Conservation (phyloP, 805 yeast species). For the Cyberlindnera mrakii region DNA sequence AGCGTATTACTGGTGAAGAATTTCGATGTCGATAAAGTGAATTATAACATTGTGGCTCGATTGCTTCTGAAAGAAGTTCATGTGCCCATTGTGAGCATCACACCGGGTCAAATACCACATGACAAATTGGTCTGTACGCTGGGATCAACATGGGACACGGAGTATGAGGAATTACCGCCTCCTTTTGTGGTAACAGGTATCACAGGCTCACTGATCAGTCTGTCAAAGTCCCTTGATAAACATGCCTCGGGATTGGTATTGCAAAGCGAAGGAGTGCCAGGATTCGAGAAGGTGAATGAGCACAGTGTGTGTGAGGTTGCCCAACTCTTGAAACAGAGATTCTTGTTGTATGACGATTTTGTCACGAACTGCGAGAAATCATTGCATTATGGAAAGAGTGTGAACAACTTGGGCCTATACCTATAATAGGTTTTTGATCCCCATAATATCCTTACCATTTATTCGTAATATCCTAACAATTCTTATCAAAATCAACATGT, state of each 20-base stretch:
- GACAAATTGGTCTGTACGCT: conserved; percentile 19
- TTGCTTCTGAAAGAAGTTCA: conserved; percentile 12
- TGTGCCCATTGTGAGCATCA: conserved; percentile 12
- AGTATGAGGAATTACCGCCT: conserved; percentile 34
- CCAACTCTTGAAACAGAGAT: conserved; percentile 3
- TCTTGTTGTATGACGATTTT: conserved; percentile 6
- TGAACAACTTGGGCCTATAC: conserved; percentile 21
- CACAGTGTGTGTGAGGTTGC: conserved; percentile 24
- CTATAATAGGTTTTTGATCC: conserved; percentile 5
- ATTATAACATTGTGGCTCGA: conserved; percentile 25
- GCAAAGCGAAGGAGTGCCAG: conserved; percentile 59
- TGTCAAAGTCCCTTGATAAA: conserved; percentile 9
- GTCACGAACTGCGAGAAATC: conserved; percentile 5
- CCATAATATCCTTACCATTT: background rate
- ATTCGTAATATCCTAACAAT: background rate
- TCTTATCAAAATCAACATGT: background rate
- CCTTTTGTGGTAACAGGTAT: conserved; percentile 61
- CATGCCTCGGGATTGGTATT: conserved; percentile 22
- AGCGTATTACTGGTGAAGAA: conserved; percentile 8
- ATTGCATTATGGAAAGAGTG: conserved; percentile 14
- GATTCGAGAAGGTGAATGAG: conserved; percentile 47
- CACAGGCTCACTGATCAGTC: conserved; percentile 38
- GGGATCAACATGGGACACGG: background rate
- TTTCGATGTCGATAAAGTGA: conserved; percentile 28
- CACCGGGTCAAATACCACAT: conserved; percentile 30